Percentiles rank a stretch among this genome's conserved stretches.
phyloP scores from a whole-genome alignment of 2,329 filamentous ascomycete species.

The Fusarium luffae region DNA sequence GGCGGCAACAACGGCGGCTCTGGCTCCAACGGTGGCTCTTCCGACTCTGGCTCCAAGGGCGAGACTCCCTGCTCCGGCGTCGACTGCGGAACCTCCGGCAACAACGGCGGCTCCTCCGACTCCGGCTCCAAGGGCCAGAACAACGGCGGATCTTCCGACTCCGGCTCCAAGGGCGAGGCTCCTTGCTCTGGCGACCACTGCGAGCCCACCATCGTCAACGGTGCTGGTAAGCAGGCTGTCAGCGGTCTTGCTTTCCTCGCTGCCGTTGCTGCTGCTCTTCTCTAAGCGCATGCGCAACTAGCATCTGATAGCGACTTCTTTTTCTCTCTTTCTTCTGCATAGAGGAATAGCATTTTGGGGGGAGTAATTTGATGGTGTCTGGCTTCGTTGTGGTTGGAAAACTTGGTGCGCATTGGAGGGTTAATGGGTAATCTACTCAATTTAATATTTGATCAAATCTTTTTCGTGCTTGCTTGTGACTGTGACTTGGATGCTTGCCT shows the following conservation, averaged over 20 bases:
- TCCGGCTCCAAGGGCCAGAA: background rate
- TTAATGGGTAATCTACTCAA: background rate
- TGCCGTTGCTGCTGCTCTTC: constrained; percentile 29
- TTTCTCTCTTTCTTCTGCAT: background rate
- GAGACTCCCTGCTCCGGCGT: background rate
- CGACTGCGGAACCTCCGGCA: background rate
- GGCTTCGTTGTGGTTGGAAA: background rate
- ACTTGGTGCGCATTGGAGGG: background rate
- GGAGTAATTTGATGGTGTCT: background rate
- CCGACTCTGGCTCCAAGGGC: background rate
- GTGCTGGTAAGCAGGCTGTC: constrained; percentile 38
- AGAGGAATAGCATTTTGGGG: background rate
- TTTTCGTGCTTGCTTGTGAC: background rate
- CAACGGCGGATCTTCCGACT: background rate
- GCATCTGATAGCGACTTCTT: background rate
- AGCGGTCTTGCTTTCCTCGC: constrained; percentile 35
- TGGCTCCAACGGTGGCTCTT: background rate
- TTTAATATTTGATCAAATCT: background rate
- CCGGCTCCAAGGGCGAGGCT: background rate
- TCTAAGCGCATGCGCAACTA: constrained; percentile 16
- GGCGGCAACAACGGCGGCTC: background rate
- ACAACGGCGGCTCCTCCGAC: background rate
- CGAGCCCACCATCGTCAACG: constrained; percentile 28
- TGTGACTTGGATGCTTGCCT: background rate
- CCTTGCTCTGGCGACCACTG: background rate